phyloP scores from a whole-genome alignment of 495 filamentous ascomycete genomes.

The Ramalina peruviana region DNA sequence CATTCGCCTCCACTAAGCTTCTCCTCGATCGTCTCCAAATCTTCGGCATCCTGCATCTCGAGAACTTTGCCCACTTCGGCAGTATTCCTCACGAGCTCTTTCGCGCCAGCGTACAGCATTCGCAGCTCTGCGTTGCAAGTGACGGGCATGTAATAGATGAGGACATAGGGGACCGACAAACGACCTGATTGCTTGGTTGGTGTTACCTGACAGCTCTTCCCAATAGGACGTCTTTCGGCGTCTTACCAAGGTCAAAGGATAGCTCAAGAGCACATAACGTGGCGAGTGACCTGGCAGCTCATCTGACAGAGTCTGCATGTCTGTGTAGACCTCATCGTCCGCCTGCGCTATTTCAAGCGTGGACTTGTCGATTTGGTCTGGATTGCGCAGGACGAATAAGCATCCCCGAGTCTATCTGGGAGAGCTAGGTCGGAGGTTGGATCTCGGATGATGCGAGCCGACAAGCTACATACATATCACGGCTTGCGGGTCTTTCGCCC shows the following conservation, averaged over 20 bases:
- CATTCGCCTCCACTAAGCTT: conserved; percentile 37
- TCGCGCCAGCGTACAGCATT: conserved; percentile 92
- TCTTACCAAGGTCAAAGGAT: conserved; percentile 69
- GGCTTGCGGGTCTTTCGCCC: conserved; percentile 77
- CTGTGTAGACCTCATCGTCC: conserved; percentile 64
- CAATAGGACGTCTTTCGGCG: neutral
- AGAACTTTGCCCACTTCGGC: conserved; percentile 72
- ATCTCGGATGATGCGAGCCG: conserved; percentile 1
- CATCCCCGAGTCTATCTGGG: neutral
- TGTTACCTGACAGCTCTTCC: neutral
- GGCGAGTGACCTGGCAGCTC: conserved; percentile 89
- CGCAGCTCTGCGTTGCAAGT: conserved; percentile 72
- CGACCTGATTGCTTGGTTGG: conserved; percentile 42
- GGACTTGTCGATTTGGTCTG: conserved; percentile 74
- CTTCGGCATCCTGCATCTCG: conserved; percentile 63
- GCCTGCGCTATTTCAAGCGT: conserved; percentile 71
- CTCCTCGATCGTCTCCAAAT: conserved; percentile 58
- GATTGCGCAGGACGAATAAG: conserved; percentile 10
- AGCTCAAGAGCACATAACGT: conserved; percentile 77
- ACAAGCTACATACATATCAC: conserved; percentile 64
- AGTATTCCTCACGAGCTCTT: conserved; percentile 85
- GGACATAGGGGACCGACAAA: conserved; percentile 67
- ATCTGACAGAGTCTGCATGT: conserved; percentile 64
- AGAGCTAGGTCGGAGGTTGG: neutral
- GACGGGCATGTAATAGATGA: conserved; percentile 82